Evolutionary conservation across 352 stramenopile species (phyloP).

Genomic region (Pythium aphanidermatum): DNA sequence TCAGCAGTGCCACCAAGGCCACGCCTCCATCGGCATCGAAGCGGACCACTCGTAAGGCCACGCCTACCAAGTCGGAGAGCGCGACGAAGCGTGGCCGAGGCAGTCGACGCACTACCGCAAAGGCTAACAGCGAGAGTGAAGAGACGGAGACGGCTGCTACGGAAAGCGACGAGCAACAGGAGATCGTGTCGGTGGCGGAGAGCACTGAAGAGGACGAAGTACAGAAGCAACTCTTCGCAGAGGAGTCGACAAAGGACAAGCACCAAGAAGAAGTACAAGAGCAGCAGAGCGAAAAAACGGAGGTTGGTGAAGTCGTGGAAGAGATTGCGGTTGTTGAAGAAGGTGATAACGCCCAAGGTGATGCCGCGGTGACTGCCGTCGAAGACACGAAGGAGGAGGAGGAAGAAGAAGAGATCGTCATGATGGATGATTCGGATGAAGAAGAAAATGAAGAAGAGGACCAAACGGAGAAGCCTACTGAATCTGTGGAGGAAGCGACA

Average conservation of each 20-base stretch:
- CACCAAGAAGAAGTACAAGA: background rate
- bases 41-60: background rate
- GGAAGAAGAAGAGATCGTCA: conserved; percentile 38
- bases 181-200: background rate
- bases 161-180: conserved; percentile 16
- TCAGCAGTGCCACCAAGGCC: conserved; percentile 14
- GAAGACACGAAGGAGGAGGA: conserved; percentile 22
- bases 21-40: conserved; percentile 9
- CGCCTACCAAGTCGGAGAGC: conserved; percentile 5
- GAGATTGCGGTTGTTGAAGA: background rate
- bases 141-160: background rate
- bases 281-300: background rate
- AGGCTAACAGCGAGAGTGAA: conserved; percentile 3
- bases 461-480: conserved; percentile 2
- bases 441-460: conserved; percentile 22
- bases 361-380: background rate
- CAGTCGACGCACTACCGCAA: background rate
- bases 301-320: background rate
- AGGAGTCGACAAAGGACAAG: conserved; percentile 3
- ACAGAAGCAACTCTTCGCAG: conserved; percentile 19
- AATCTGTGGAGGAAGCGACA: conserved; percentile 10
- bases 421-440: conserved; percentile 38
- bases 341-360: background rate
- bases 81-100: background rate
- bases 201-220: conserved; percentile 2